Evolutionary conservation across 345 rosid genomes (phyloP), one percentile per base, ranked within the genome.

Genomic region (Lagerstroemia speciosa): DNA sequence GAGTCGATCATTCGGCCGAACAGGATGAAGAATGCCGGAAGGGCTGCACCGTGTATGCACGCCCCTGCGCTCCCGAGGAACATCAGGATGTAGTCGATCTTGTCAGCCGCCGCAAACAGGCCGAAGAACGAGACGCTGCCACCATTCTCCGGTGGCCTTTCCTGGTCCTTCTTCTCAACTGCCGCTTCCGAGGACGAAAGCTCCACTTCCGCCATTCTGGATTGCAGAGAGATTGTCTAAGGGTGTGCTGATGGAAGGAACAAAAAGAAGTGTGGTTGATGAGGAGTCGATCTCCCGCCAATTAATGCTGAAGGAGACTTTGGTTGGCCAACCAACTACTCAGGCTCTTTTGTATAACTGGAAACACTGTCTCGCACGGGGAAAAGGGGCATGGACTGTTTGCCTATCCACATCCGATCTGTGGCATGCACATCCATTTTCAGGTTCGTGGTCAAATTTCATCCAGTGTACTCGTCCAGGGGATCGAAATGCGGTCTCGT

Each of bases 1-100:
- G 96, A 86, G 78, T 87, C 85, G 22, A 91, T 73, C 93, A 89
- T 75, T 36, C 73, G 79, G 46, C 89, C 93, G 14, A 89, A 87
- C 75, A 89, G 77, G 45, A 87, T 50, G 50, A 89, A 83, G 78
- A 91, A 89, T 16, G 84, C 74, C 0, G 97, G 97, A 73, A 89
- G 89, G 5, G 89, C 82, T 24, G 82, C 87, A 8, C 97, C 97
- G 20, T 86, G 96, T 16, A 84, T n/a, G 71, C 79, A 83, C 0
- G 96, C 79, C 0, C 93, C 97, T 61, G 82, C 45, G 60, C 84
- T 77, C 20, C 93, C 97, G 0, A 89, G 31, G 33, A 84, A 64
- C 96, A 89, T 92, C 69, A 89, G 55, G 5, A 78, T 3, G 66
- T 22, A 85, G 71, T 87, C 96, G 32, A 76, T 8, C 38, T 74